Evolutionary conservation across 371 early-diverging fungal genomes (phyloP), one percentile per base, ranked within the genome.

Genomic region (Circinella umbellata): DNA sequence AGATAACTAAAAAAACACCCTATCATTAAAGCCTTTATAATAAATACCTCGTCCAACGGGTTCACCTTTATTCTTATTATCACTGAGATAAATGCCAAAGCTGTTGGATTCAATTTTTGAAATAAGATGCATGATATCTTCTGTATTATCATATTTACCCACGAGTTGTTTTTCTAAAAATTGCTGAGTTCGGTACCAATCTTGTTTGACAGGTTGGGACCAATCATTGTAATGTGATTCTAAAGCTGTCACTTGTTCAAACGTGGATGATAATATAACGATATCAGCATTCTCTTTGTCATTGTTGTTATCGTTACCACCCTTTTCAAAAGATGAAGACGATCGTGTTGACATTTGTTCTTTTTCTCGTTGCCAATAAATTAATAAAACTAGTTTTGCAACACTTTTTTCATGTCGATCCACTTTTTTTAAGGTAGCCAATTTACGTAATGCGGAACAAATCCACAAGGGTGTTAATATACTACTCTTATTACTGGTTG

Each of bases 91-190:
- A 10, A 88, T 57, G 11, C 88, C 88, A 73, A 88, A 88, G 3
- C 84, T 80, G 66, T 88, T 88, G 63, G 80, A 79, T 67, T 88
- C 88, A 48, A 88, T 80, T 54, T 71, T 66, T 35, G 81, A 80
- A 11, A 85, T 74, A 42, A 85, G 67, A 61, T 85, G 79, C 77
- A 86, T 73, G 34, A 77, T 63, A 47, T 69, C 72, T 14, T 57
- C 64, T 18, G 4, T 20, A 3, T 39, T 14, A 6, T 35, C 10
- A 17, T 39, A 36, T 60, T 60, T 38, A 4, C 37, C 66, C 10
- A 34, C 53, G 13, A 67, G 34, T 4, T 64, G 63, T 5, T 66
- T 36, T 61, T 75, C 73, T 9, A 83, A 48, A 64, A 88, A 84
- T 20, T 67, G 68, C 17, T 69, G 74, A 6, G 75, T 64, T 51